Base-by-base conservation (phyloP, 2,329 filamentous ascomycete species). In the Teratosphaeria destructans region DNA sequence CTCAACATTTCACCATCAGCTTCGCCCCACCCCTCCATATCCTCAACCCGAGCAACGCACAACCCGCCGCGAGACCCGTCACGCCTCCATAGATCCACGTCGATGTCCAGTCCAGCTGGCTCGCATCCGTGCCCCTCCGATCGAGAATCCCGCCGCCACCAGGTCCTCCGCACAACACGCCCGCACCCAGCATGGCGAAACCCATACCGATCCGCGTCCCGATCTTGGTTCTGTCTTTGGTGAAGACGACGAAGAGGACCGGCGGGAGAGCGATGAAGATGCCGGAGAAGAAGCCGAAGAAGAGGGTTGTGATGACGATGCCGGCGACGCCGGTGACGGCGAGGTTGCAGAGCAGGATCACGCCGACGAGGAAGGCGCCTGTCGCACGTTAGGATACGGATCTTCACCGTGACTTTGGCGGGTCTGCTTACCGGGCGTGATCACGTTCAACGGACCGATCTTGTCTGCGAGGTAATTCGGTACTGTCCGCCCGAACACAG, bases 211-310 rank as follows among this genome's bases (percentile, higher is more conserved):
- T 74, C 5, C 77, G 68, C 1, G 74, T 77, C 4, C 78, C 78
- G 12, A 79, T 67, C 59, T 71, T 74, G 19, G 68, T 65, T 62
- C 74, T 74, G 62, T 79, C 71, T n/a, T 65, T 58, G 0, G 76
- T 78, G 16, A 80, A 64, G 1, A 62, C 65, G 5, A 71, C 70
- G 56, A 79, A 74, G 53, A 71, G 69, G 0, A 75, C 71, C 0
- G 76, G 72, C 5, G 75, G 75, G 35, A 79, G 65, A 0, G 75
- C 69, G 54, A 78, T 72, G 65, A 78, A 72, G 49, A 75, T 73
- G 52, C 77, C 78, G 26, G 69, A 73, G 63, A 77, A 76, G 66
- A 78, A 76, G 19, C 77, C 77, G 58, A 70, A 72, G 49, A 77
- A 63, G 5, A 77, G 58, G 1, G 73, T 66, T 32, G 72, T 59